Evolutionary conservation across 192 early-diverging fungal genomes (phyloP), one percentile per base, ranked within the genome.

Genomic region (Coemansia sp.): DNA sequence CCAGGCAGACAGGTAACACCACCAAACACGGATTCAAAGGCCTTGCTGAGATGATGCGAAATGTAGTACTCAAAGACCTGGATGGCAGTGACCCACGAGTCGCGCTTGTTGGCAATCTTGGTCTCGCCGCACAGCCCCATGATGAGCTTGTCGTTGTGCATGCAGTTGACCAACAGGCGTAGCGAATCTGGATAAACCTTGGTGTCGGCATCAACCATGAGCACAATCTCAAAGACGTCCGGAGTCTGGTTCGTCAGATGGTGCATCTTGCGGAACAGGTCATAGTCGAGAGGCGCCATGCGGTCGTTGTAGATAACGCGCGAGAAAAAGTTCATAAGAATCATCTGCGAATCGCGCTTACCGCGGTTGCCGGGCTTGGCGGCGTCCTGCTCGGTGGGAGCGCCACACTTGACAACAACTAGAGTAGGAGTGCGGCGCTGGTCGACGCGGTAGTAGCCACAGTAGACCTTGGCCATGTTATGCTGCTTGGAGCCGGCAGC

Each of bases 61-160:
- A 99, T 97, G 84, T 93, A 99, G 87, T 99, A 99, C 84, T 99
- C 97, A 80, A 97, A 99, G 35, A 99, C 94, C 79, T 99, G 97
- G 79, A 99, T 98, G 95, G 97, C 97, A 1, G 97, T 95, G 59
- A 95, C 93, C 93, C 93, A 98, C 19, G 94, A 92, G 54, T 93
- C 87, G 73, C 93, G 90, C 73, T 98, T 95, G 83, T 98, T 98
- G 7, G 92, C 88, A 60, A 99, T 85, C 75, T 89, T 88, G 5
- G 98, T 99, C 71, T 99, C 98, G 64, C 98, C 98, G 78, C 96
- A 98, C 39, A 95, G 78, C 39, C 97, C 98, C 87, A 95, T 93
- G 45, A 99, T 89, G 84, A 92, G 91, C 11, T 91, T 85, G 84
- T 99, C 97, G 74, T 94, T 92, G 39, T 93, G 87, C 88, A 98